These are phyloP conservation scores for Lasiosphaeria hispida DNA, from an alignment of 495 filamentous ascomycete genomes.

Conservation along the genomic window DNA sequence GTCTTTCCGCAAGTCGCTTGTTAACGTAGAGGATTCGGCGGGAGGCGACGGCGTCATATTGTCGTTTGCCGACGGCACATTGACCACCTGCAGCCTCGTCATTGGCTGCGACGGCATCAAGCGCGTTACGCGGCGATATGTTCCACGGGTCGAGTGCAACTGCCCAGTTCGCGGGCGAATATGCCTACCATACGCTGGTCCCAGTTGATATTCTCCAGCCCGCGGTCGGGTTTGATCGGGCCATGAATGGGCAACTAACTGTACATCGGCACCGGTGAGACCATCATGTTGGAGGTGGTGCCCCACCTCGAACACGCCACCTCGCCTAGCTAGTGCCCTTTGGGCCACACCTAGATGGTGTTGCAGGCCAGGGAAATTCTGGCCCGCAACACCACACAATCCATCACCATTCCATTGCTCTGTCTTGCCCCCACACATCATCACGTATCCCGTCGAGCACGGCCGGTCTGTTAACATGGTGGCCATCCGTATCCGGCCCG, in stretches of 20 bases:
- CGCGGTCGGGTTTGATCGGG: neutral
- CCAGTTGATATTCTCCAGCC: neutral
- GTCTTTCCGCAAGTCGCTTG: too few relatives aligned
- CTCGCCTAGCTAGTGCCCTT: too few relatives aligned
- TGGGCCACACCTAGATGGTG: too few relatives aligned
- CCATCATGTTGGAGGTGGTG: too few relatives aligned
- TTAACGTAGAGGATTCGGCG: too few relatives aligned
- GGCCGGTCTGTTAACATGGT: conserved; percentile 25
- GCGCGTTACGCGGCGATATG: conserved; percentile 21
- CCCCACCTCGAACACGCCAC: too few relatives aligned
- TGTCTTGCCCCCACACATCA: too few relatives aligned
- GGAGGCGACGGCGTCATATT: conserved; percentile 24
- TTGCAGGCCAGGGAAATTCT: too few relatives aligned
- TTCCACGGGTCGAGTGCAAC: conserved; percentile 22
- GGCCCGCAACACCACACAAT: too few relatives aligned
- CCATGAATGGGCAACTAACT: neutral
- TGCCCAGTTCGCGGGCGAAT: conserved; percentile 22
- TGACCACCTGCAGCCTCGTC: conserved; percentile 8
- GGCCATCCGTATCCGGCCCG: conserved; percentile 17
- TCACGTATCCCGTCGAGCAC: conserved; percentile 3
- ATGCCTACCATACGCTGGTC: conserved; percentile 4
- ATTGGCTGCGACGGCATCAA: conserved; percentile 40
- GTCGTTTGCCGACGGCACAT: conserved; percentile 20
- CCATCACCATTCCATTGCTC: too few relatives aligned
- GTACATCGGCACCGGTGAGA: conserved; percentile 1